phyloP scores from a whole-genome alignment of 257 asterid species.

The Osmanthus fragrans region DNA sequence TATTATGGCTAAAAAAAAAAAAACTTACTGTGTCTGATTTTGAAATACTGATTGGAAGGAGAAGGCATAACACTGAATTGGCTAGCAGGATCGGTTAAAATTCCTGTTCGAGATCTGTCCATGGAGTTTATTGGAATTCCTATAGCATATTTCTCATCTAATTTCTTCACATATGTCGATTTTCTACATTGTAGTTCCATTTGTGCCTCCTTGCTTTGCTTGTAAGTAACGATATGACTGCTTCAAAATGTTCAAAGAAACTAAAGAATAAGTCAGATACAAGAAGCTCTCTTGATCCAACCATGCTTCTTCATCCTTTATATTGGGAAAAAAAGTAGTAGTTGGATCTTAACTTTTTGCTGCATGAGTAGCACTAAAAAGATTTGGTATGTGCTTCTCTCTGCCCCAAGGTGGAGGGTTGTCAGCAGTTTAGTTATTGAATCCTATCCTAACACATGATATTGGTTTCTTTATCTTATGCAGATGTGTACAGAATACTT shows the following conservation, averaged over 20 bases:
- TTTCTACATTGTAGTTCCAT: slow-evolving; percentile 29
- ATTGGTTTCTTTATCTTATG: not conserved
- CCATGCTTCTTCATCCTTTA: not conserved
- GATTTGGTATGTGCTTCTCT: not conserved
- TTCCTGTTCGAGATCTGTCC: slow-evolving; percentile 15
- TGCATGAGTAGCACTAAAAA: not conserved
- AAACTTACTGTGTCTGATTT: slow-evolving; percentile 24
- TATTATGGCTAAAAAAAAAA: not conserved
- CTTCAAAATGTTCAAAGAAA: not conserved
- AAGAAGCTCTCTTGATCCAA: not conserved
- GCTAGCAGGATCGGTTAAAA: slow-evolving; percentile 29
- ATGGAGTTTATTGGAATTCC: slow-evolving; percentile 39
- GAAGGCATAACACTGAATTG: slow-evolving; percentile 31
- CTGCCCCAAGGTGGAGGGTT: not conserved
- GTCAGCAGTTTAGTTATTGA: not conserved
- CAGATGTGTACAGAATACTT: not conserved
- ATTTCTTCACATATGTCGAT: slow-evolving; percentile 23
- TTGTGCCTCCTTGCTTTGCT: not conserved
- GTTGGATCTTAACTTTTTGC: not conserved
- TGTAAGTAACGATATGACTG: not conserved
- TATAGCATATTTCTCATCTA: slow-evolving; percentile 29
- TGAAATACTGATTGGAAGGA: slow-evolving; percentile 18
- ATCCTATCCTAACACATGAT: not conserved
- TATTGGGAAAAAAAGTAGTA: not conserved
- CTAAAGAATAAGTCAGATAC: not conserved